Percentiles rank a stretch among this genome's conserved stretches.
phyloP scores from a whole-genome alignment of 345 rosid species.

The thale cress (Arabidopsis thaliana) region DNA sequence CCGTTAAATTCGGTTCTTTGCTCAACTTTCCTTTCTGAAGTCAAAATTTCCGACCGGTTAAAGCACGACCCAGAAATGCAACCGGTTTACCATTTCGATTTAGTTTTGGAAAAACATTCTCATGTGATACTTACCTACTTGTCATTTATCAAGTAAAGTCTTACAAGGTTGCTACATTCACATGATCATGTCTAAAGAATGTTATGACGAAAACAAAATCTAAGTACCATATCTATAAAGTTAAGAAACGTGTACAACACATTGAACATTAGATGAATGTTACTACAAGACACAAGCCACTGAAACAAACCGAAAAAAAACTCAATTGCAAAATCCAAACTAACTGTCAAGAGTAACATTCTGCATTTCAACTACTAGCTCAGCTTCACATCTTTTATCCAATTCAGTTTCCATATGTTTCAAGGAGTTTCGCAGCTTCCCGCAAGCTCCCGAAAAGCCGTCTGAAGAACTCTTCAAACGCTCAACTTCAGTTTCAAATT shows the following conservation, averaged over 20 bases:
- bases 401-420: slow-evolving; percentile 55
- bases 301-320: not conserved
- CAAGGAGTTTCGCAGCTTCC: slow-evolving; percentile 50
- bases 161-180: slow-evolving; percentile 3
- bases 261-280: slow-evolving; percentile 27
- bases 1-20: slow-evolving; percentile 4
- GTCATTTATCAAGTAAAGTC: slow-evolving; percentile 10
- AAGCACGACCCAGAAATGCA: not conserved
- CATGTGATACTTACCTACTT: slow-evolving; percentile 17
- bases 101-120: not conserved
- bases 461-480: slow-evolving; percentile 54
- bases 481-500: slow-evolving; percentile 54
- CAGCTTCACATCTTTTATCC: slow-evolving; percentile 40
- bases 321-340: slow-evolving; percentile 12
- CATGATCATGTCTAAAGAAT: slow-evolving; percentile 13
- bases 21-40: not conserved
- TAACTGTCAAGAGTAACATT: slow-evolving; percentile 54
- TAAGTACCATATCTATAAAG: slow-evolving; percentile 14
- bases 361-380: slow-evolving; percentile 56
- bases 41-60: not conserved
- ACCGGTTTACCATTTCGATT: slow-evolving; percentile 10
- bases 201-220: slow-evolving; percentile 4
- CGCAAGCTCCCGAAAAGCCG: slow-evolving; percentile 58
- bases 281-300: not conserved
- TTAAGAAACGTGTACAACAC: slow-evolving; percentile 19